These are phyloP conservation scores for Glutinoglossum americanum DNA, from an alignment of 495 filamentous ascomycete genomes.

Conservation along the genomic window DNA sequence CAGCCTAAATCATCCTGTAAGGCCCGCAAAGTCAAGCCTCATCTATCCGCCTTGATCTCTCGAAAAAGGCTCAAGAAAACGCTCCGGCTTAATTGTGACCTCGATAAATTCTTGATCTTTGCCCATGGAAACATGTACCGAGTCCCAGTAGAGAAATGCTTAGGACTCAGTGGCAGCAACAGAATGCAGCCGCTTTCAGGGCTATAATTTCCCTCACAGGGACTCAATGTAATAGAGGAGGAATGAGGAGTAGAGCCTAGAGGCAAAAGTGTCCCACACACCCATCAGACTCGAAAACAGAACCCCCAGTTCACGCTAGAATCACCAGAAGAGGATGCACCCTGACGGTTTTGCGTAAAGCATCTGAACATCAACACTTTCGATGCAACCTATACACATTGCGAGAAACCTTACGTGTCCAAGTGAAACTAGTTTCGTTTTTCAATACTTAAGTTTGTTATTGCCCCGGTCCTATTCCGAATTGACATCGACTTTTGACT, in stretches of 20 bases:
- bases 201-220: not conserved
- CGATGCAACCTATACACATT: no score
- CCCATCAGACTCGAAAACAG: not conserved
- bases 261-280: not conserved
- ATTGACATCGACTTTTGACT: not conserved
- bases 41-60: constrained; percentile 64
- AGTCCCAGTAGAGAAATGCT: not conserved
- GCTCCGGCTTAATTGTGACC: constrained; percentile 97
- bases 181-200: not conserved
- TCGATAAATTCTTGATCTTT: constrained; percentile 2
- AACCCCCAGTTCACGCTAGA: not conserved
- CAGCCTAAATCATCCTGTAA: constrained; percentile 19
- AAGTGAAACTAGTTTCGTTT: no score
- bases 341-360: no score
- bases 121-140: not conserved
- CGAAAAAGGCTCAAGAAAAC: constrained; percentile 51
- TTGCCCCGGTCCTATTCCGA: not conserved
- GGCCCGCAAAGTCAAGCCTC: constrained; percentile 82
- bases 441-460: no score
- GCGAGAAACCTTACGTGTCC: no score
- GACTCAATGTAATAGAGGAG: not conserved
- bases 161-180: not conserved
- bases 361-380: no score
- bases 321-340: not conserved
- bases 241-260: no score